These are phyloP conservation scores for Camelina neglecta DNA, from an alignment of 345 rosid species.

Conservation along the genomic window DNA sequence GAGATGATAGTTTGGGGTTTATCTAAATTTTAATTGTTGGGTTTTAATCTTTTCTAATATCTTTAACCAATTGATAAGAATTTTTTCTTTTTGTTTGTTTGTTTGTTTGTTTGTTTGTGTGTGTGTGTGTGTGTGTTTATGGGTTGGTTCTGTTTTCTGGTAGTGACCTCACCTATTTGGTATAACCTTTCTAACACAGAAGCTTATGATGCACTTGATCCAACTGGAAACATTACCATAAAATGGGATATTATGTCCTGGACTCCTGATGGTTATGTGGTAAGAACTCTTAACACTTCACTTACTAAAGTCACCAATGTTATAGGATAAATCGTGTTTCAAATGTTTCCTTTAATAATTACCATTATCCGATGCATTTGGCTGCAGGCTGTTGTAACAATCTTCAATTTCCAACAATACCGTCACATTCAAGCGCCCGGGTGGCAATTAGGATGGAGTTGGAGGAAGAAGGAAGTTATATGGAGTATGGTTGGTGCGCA, in stretches of 20 bases:
- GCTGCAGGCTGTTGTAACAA: constrained; percentile 65
- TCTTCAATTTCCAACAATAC: constrained; percentile 83
- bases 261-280: constrained; percentile 89
- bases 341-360: background rate
- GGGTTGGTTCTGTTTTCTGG: constrained; percentile 26
- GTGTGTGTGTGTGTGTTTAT: background rate
- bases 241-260: constrained; percentile 89
- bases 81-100: background rate
- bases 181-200: constrained; percentile 44
- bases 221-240: constrained; percentile 86
- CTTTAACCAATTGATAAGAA: background rate
- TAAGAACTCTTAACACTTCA: constrained; percentile 44
- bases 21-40: too few relatives aligned
- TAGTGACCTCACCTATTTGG: constrained; percentile 25
- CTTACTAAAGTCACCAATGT: background rate
- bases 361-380: too few relatives aligned
- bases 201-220: constrained; percentile 93
- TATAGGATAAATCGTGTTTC: background rate
- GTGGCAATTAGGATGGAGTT: constrained; percentile 85
- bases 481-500: constrained; percentile 82
- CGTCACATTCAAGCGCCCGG: constrained; percentile 88
- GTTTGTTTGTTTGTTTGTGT: background rate
- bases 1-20: background rate
- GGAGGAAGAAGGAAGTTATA: constrained; percentile 85
- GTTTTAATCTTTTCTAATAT: too few relatives aligned